Conservation (phyloP, 1,284 basidiomycete species). For the Ceratobasidium sp. region DNA sequence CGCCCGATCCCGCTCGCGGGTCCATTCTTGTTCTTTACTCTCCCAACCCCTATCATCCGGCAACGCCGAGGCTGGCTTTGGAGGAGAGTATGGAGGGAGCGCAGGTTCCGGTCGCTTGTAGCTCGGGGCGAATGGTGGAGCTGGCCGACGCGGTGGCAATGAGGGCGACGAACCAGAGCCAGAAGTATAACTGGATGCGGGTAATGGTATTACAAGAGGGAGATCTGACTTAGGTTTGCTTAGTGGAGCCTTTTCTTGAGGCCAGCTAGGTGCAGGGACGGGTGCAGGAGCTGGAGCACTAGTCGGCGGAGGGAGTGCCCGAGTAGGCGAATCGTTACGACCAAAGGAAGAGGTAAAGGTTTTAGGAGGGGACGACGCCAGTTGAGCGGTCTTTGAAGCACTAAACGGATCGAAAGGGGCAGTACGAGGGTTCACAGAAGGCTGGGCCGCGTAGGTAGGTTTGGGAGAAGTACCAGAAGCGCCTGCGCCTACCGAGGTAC, state of each 20-base stretch:
- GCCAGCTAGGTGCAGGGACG: constrained; percentile 10
- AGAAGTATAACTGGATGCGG: background rate
- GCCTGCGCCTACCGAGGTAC: constrained; percentile 13
- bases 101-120: constrained; percentile 25
- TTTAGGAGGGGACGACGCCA: constrained; percentile 39
- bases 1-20: constrained; percentile 39
- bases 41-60: constrained; percentile 33
- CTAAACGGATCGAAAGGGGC: constrained; percentile 40
- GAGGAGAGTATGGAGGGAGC: constrained; percentile 35
- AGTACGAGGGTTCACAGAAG: constrained; percentile 40
- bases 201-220: background rate
- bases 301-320: constrained; percentile 18
- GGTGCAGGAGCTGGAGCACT: background rate
- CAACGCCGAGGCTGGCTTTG: constrained; percentile 11
- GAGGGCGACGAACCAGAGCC: constrained; percentile 14
- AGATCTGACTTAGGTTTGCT: constrained; percentile 16
- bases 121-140: constrained; percentile 37
- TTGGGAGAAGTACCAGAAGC: constrained; percentile 33
- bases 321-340: constrained; percentile 30
- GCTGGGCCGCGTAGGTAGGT: constrained; percentile 38
- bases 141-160: constrained; percentile 32
- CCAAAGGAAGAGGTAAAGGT: constrained; percentile 13
- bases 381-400: constrained; percentile 18
- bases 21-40: constrained; percentile 24
- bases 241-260: constrained; percentile 19